Evolutionary conservation across 345 rosid species (phyloP).

Genomic region (Litchi chinensis): DNA sequence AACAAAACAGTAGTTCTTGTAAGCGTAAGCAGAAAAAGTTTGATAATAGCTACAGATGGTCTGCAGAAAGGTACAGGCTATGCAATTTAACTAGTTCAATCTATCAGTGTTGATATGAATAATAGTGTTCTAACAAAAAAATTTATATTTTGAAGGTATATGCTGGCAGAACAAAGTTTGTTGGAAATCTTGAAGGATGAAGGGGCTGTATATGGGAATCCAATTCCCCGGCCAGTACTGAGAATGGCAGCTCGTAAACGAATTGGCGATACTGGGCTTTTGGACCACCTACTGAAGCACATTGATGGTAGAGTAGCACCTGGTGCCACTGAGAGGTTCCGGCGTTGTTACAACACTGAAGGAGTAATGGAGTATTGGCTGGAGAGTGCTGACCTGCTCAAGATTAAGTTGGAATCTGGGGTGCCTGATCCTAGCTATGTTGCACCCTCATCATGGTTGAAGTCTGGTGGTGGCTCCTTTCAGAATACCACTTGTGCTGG

Average conservation of each 20-base stretch:
- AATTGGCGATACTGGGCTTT: constrained; percentile 92
- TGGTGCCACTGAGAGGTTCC: constrained; percentile 73
- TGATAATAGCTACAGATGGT: constrained; percentile 53
- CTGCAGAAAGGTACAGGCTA: constrained; percentile 57
- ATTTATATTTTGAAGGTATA: constrained; percentile 53
- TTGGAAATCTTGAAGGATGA: constrained; percentile 71
- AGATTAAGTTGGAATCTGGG: constrained; percentile 66
- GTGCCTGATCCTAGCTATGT: constrained; percentile 57
- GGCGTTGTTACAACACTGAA: constrained; percentile 79
- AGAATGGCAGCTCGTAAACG: constrained; percentile 64
- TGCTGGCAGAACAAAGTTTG: constrained; percentile 61
- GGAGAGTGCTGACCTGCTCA: constrained; percentile 75
- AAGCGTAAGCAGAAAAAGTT: constrained; percentile 34
- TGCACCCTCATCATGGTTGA: constrained; percentile 66
- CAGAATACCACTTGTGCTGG: constrained; percentile 45
- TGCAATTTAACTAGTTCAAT: constrained; percentile 15
- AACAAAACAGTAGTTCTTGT: constrained; percentile 12
- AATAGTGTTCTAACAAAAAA: not conserved
- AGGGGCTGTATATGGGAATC: constrained; percentile 70
- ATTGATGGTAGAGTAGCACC: constrained; percentile 88
- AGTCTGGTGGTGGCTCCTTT: constrained; percentile 35
- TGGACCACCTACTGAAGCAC: constrained; percentile 93
- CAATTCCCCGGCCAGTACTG: constrained; percentile 60
- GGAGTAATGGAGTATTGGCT: constrained; percentile 94
- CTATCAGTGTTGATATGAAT: constrained; percentile 7